These are phyloP conservation scores for Leptoxyphium fumago DNA, from an alignment of 2,329 filamentous ascomycete genomes.

Conservation along the genomic window DNA sequence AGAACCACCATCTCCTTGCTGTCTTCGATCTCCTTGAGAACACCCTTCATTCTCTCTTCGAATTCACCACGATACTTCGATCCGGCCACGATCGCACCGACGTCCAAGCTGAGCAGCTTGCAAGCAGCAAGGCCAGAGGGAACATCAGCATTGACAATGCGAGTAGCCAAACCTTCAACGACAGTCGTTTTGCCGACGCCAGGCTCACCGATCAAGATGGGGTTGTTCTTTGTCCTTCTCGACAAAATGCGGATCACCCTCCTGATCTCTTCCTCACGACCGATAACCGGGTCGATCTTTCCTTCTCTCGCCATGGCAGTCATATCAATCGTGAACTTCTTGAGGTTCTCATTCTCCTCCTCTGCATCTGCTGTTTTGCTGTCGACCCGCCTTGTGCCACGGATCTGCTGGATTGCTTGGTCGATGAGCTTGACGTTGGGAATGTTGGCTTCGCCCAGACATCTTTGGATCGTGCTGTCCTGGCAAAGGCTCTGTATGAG, in stretches of 20 bases:
- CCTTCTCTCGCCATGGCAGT: constrained; percentile 90
- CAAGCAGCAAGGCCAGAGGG: constrained; percentile 89
- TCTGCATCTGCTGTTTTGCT: constrained; percentile 92
- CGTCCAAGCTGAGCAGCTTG: constrained; percentile 86
- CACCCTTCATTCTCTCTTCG: constrained; percentile 98
- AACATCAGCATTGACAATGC: constrained; percentile 93
- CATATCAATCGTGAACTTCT: constrained; percentile 99
- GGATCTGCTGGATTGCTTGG: constrained; percentile 77
- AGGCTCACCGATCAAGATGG: constrained; percentile 90
- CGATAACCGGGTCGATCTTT: constrained; percentile 95
- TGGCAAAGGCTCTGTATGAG: constrained; percentile 75
- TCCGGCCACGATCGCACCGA: constrained; percentile 85
- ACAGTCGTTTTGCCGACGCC: constrained; percentile 98
- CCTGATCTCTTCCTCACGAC: constrained; percentile 87
- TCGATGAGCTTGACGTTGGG: constrained; percentile 84
- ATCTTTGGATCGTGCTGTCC: constrained; percentile 57
- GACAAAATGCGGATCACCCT: constrained; percentile 84
- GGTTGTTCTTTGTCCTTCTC: constrained; percentile 94
- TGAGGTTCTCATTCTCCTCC: constrained; percentile 83
- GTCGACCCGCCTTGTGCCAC: constrained; percentile 85
- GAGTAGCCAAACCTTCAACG: constrained; percentile 85
- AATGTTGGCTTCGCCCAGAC: constrained; percentile 73
- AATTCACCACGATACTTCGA: constrained; percentile 99
- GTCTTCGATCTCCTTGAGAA: constrained; percentile 89
- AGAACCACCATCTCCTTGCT: constrained; percentile 94